Percentiles rank a stretch among this genome's conserved stretches.
These are phyloP conservation scores for Syzygium grande DNA, from an alignment of 345 rosid species.

Conservation along the genomic window DNA sequence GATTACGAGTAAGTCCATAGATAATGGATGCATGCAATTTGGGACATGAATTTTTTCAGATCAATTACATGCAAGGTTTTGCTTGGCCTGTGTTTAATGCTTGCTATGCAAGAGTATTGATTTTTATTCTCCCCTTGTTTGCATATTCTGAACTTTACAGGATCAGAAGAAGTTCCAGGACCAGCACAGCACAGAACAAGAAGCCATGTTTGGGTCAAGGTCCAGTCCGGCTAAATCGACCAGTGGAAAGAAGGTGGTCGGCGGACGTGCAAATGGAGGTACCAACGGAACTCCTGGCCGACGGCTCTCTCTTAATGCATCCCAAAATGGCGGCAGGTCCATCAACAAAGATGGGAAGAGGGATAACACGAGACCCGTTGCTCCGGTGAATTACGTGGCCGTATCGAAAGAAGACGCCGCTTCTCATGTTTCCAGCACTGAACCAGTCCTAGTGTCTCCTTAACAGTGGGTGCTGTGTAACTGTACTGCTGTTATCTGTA, in stretches of 20 bases:
- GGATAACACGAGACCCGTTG: constrained; percentile 51
- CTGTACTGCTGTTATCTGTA: not conserved
- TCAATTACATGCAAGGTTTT: not conserved
- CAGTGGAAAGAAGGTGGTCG: constrained; percentile 58
- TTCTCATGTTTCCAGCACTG: constrained; percentile 62
- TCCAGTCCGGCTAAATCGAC: constrained; percentile 79
- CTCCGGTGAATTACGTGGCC: constrained; percentile 58
- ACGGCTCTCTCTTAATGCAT: constrained; percentile 67
- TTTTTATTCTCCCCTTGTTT: not conserved
- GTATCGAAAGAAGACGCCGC: constrained; percentile 61
- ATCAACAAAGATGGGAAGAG: constrained; percentile 44
- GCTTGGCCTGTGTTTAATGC: not conserved
- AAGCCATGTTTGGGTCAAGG: constrained; percentile 48
- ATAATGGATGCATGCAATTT: not conserved
- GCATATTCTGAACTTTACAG: constrained; percentile 5
- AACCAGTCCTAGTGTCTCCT: constrained; percentile 61
- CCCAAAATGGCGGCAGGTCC: constrained; percentile 58
- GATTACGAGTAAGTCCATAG: constrained; percentile 47
- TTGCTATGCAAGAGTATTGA: not conserved
- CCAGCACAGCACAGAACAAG: constrained; percentile 78
- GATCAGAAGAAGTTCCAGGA: constrained; percentile 87
- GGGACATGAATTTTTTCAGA: not conserved
- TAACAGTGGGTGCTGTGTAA: constrained; percentile 9
- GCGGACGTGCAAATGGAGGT: constrained; percentile 63
- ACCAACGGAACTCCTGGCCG: constrained; percentile 69